phyloP scores from a whole-genome alignment of 176 grass and related monocot genomes.

The Pontederia paniculata region DNA sequence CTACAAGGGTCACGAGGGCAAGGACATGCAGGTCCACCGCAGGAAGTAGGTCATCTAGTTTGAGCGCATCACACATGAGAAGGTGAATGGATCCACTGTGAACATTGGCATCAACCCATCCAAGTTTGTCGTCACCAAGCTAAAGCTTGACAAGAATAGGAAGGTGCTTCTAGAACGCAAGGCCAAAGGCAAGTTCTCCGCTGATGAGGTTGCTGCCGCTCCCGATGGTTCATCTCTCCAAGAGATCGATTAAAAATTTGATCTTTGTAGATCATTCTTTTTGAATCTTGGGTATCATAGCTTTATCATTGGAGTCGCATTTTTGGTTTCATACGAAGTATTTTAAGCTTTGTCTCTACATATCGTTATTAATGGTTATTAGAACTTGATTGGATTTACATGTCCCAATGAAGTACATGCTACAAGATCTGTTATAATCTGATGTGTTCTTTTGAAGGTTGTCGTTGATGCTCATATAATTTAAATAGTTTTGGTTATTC shows the following conservation, averaged over 20 bases:
- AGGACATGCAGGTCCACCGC: slow-evolving; percentile 7
- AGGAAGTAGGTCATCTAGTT: slow-evolving; percentile 1
- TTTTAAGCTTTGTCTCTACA: too few relatives aligned
- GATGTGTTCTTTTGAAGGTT: too few relatives aligned
- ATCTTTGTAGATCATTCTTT: too few relatives aligned
- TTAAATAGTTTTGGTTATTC: too few relatives aligned
- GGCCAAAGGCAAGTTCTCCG: background rate
- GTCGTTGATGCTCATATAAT: too few relatives aligned
- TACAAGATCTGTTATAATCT: too few relatives aligned
- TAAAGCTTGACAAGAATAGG: background rate
- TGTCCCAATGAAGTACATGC: too few relatives aligned
- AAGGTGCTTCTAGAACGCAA: background rate
- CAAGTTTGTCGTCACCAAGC: background rate
- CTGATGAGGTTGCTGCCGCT: background rate
- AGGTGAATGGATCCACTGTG: background rate
- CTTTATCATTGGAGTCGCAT: too few relatives aligned
- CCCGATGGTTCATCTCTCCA: background rate
- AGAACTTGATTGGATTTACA: too few relatives aligned
- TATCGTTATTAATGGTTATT: too few relatives aligned
- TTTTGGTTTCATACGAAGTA: too few relatives aligned
- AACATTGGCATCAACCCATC: background rate
- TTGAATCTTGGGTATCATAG: too few relatives aligned
- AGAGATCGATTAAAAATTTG: background rate
- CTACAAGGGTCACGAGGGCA: slow-evolving; percentile 2
- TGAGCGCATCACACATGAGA: background rate